phyloP scores from a whole-genome alignment of 2,329 filamentous ascomycete genomes.

The Pseudohalonectria lignicola region DNA sequence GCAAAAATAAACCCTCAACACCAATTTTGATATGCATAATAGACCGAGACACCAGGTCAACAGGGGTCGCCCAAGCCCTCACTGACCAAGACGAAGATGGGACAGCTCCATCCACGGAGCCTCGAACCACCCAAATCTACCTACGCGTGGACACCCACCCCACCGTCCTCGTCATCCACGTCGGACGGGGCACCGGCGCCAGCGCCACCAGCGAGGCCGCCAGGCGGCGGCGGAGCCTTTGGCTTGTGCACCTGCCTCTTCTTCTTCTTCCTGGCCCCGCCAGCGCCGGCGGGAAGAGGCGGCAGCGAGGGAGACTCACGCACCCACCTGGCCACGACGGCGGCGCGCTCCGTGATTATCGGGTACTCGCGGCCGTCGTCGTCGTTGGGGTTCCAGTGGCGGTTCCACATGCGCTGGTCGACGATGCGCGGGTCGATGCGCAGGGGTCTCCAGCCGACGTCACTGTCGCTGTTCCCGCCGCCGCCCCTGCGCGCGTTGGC shows the following conservation, averaged over 20 bases:
- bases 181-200: no score
- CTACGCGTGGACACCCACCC: no score
- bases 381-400: constrained; percentile 30
- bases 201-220: background rate
- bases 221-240: background rate
- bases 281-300: constrained; percentile 9
- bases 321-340: constrained; percentile 61
- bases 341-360: constrained; percentile 58
- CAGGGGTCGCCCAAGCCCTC: no score
- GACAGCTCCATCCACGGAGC: no score
- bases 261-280: constrained; percentile 23
- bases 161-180: no score
- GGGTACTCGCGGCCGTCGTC: constrained; percentile 60
- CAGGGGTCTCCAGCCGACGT: no score
- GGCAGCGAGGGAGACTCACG: constrained; percentile 35
- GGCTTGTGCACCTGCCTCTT: constrained; percentile 18
- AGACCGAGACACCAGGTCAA: no score
- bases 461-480: background rate
- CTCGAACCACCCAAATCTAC: no score
- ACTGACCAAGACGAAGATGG: no score
- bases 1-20: no score
- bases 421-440: no score
- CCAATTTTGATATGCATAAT: no score
- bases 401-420: background rate
- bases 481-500: background rate